Percentiles rank a stretch among this genome's conserved stretches.
Evolutionary conservation across 169 alveolate genomes (phyloP).

Genomic region (Neospora caninum): DNA sequence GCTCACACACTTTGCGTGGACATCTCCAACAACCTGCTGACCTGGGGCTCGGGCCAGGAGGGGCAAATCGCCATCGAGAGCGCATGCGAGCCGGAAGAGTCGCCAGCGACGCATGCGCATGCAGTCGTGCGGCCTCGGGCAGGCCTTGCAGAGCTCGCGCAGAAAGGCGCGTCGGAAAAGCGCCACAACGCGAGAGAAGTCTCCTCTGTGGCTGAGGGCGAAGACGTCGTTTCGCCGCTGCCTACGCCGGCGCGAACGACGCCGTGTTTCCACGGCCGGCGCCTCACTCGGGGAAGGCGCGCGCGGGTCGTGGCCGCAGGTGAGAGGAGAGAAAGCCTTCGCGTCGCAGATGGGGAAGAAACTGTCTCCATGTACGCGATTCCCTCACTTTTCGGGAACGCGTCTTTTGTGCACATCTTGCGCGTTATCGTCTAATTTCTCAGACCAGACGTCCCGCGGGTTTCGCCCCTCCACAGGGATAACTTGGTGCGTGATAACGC

Average conservation of each 20-base stretch:
- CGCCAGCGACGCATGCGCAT: neutral
- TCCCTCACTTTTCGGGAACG: too few relatives aligned
- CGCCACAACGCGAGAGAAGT: too few relatives aligned
- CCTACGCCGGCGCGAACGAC: neutral
- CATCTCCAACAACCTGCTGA: slow-evolving; percentile 12
- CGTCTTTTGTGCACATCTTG: too few relatives aligned
- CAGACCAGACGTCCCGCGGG: too few relatives aligned
- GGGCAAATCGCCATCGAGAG: slow-evolving; percentile 26
- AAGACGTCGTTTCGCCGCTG: neutral
- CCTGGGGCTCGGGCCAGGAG: neutral
- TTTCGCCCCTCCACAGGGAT: too few relatives aligned
- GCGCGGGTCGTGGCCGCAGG: slow-evolving; percentile 2
- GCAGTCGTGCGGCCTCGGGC: neutral
- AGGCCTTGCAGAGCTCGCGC: neutral
- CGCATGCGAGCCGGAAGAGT: neutral
- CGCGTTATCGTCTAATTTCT: too few relatives aligned
- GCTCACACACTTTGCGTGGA: neutral
- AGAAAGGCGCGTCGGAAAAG: neutral
- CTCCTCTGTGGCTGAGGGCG: neutral
- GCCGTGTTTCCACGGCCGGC: slow-evolving; percentile 27
- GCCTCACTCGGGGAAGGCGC: neutral
- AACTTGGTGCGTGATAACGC: too few relatives aligned
- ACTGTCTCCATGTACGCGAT: too few relatives aligned
- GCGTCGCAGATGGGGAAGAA: too few relatives aligned
- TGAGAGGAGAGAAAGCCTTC: neutral